These are phyloP conservation scores for Nitzschia putrida DNA, from an alignment of 108 stramenopile genomes.

Conservation along the genomic window DNA sequence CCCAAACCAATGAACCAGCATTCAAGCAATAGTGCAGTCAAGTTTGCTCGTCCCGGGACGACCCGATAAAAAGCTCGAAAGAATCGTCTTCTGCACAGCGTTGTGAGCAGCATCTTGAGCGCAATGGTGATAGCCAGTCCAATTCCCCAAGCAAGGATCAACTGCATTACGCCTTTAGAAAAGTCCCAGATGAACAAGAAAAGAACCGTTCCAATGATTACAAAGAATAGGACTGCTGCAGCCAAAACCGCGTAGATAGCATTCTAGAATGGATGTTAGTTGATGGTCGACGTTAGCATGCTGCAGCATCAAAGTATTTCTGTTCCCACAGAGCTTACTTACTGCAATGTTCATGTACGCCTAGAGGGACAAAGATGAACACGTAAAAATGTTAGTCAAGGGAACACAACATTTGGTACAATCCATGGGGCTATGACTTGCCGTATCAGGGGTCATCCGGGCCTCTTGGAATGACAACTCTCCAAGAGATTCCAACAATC, in stretches of 20 bases:
- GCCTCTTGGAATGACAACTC: slow-evolving; percentile 28
- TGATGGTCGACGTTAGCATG: neutral
- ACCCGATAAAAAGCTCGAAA: slow-evolving; percentile 38
- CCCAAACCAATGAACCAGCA: slow-evolving; percentile 49
- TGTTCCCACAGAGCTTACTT: neutral
- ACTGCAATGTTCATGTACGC: slow-evolving; percentile 35
- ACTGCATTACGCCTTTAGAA: slow-evolving; percentile 16
- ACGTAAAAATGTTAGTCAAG: neutral
- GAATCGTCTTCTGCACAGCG: slow-evolving; percentile 28
- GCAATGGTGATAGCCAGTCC: slow-evolving; percentile 37
- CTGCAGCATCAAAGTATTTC: too few relatives aligned
- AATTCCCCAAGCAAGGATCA: slow-evolving; percentile 31
- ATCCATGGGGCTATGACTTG: neutral
- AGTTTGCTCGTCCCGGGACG: slow-evolving; percentile 28
- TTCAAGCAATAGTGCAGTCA: slow-evolving; percentile 30
- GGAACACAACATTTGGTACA: neutral
- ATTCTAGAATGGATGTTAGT: neutral
- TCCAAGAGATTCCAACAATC: slow-evolving; percentile 31
- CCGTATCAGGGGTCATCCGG: slow-evolving; percentile 28
- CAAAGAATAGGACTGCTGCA: slow-evolving; percentile 23
- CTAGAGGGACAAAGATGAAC: slow-evolving; percentile 5
- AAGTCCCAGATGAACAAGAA: slow-evolving; percentile 46
- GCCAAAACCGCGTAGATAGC: slow-evolving; percentile 36
- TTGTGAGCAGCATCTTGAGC: slow-evolving; percentile 39
- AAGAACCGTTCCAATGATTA: slow-evolving; percentile 22